These are phyloP conservation scores for Solidago caesia DNA, from an alignment of 129 eudicot genomes.

Conservation along the genomic window DNA sequence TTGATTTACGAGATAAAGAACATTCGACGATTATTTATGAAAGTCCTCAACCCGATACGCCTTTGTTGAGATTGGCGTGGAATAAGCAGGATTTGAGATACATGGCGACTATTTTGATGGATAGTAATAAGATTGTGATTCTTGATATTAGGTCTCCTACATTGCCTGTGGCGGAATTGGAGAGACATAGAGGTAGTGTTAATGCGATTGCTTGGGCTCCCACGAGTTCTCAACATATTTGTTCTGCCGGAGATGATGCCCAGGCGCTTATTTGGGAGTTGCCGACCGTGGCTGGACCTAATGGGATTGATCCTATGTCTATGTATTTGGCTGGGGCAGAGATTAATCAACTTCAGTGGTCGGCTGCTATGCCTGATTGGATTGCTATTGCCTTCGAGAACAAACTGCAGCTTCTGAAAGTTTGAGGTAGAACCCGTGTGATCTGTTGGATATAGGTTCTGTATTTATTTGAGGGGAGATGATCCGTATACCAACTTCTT, in stretches of 20 bases:
- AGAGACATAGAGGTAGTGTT: conserved; percentile 62
- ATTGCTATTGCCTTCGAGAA: conserved; percentile 53
- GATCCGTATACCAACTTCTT: no score
- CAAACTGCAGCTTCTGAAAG: conserved; percentile 65
- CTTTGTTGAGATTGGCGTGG: conserved; percentile 60
- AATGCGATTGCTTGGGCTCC: conserved; percentile 74
- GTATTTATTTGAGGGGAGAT: conserved; percentile 5
- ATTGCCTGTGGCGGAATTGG: conserved; percentile 64
- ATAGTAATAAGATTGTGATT: conserved; percentile 62
- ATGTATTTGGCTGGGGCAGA: conserved; percentile 50
- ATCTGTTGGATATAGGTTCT: conserved; percentile 12
- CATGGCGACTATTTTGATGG: conserved; percentile 67
- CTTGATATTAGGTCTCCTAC: conserved; percentile 64
- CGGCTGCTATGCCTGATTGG: conserved; percentile 63
- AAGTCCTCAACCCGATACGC: conserved; percentile 62
- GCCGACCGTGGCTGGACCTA: conserved; percentile 50
- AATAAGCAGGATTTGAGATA: conserved; percentile 71
- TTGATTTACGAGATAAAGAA: conserved; percentile 60
- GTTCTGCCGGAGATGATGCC: conserved; percentile 64
- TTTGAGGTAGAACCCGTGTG: conserved; percentile 37
- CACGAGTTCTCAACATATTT: conserved; percentile 44
- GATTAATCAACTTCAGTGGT: conserved; percentile 73
- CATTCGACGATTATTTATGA: conserved; percentile 66
- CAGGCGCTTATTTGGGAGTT: conserved; percentile 70
- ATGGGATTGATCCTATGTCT: conserved; percentile 62